phyloP scores from a whole-genome alignment of 768 basidiomycete species.

The Vishniacozyma victoriae region DNA sequence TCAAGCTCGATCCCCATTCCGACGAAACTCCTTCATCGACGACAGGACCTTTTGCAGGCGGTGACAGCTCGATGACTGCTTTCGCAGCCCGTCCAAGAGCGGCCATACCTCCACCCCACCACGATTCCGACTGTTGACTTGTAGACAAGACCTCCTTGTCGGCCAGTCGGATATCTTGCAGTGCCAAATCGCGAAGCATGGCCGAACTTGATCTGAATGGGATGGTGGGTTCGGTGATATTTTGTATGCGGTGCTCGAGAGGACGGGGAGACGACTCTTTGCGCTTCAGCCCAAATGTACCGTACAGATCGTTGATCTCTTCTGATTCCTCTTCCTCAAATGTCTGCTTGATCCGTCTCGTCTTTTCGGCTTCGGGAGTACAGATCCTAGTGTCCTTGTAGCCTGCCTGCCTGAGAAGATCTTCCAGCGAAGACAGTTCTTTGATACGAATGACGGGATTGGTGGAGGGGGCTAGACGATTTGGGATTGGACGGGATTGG shows the following conservation, averaged over 20 bases:
- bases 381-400: slow-evolving; percentile 89
- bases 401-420: slow-evolving; percentile 76
- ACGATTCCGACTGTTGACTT: slow-evolving; percentile 7
- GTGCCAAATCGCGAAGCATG: slow-evolving; percentile 21
- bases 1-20: slow-evolving; percentile 25
- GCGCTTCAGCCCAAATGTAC: slow-evolving; percentile 15
- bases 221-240: slow-evolving; percentile 31
- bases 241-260: slow-evolving; percentile 14
- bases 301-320: slow-evolving; percentile 22
- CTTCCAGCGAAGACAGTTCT: slow-evolving; percentile 71
- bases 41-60: slow-evolving; percentile 8
- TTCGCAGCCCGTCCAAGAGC: slow-evolving; percentile 16
- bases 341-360: slow-evolving; percentile 21
- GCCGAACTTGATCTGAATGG: slow-evolving; percentile 29
- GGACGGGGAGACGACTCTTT: not conserved
- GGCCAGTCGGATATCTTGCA: slow-evolving; percentile 17
- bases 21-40: slow-evolving; percentile 8
- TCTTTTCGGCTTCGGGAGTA: slow-evolving; percentile 67
- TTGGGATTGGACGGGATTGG: slow-evolving; percentile 2
- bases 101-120: too few relatives aligned
- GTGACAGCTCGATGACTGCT: slow-evolving; percentile 14
- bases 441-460: slow-evolving; percentile 1
- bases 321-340: slow-evolving; percentile 30
- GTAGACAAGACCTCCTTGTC: too few relatives aligned
- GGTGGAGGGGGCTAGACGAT: too few relatives aligned